These are phyloP conservation scores for Cadophora sp. DNA, from an alignment of 2,329 filamentous ascomycete genomes.

Conservation along the genomic window DNA sequence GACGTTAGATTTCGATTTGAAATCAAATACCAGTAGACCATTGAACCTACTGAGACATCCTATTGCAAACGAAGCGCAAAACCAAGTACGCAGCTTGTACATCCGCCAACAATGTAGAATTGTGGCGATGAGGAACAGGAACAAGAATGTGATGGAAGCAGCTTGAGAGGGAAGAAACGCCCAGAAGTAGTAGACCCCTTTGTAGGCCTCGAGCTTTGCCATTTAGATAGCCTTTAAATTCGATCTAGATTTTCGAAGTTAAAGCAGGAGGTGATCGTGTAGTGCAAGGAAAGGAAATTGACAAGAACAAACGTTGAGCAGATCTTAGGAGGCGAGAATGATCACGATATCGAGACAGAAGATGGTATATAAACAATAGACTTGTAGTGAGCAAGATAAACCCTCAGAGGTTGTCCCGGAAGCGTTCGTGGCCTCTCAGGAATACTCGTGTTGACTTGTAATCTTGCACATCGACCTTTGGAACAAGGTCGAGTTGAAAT, in stretches of 20 bases:
- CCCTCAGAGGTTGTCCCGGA: neutral
- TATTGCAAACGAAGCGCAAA: constrained; percentile 47
- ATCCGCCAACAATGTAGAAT: constrained; percentile 43
- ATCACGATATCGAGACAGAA: neutral
- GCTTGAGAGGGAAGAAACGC: constrained; percentile 55
- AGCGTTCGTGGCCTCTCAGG: neutral
- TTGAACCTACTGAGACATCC: constrained; percentile 48
- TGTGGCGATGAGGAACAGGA: constrained; percentile 44
- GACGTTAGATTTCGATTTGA: neutral
- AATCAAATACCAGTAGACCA: neutral
- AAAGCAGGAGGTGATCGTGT: neutral
- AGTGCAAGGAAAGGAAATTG: neutral
- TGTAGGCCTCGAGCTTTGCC: constrained; percentile 45
- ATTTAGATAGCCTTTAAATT: constrained; percentile 28
- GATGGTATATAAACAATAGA: neutral
- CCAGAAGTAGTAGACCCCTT: constrained; percentile 47
- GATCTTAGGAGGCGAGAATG: neutral
- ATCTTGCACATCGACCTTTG: neutral
- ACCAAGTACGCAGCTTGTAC: constrained; percentile 41
- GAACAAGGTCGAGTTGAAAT: neutral
- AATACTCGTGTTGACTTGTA: constrained; percentile 6
- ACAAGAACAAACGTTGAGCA: neutral
- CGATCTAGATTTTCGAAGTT: no score
- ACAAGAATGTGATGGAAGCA: constrained; percentile 50
- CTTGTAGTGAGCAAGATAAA: neutral